These are phyloP conservation scores for Aspergillus thermomutatus DNA, from an alignment of 2,329 filamentous ascomycete species.

Conservation along the genomic window DNA sequence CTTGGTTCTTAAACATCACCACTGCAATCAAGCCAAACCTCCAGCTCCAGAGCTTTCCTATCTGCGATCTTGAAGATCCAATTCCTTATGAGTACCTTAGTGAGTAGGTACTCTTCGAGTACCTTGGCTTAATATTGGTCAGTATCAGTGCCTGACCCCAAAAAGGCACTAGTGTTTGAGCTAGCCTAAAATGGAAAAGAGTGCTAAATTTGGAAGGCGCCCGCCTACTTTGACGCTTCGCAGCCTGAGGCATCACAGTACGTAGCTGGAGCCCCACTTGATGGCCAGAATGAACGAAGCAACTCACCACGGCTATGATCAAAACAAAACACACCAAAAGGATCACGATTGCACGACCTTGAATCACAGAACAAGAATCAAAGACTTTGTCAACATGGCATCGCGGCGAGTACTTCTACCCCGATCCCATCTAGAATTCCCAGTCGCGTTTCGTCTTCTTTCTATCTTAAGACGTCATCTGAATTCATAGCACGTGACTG, in stretches of 20 bases:
- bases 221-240: background rate
- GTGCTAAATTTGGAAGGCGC: background rate
- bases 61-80: background rate
- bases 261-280: background rate
- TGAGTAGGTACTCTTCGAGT: background rate
- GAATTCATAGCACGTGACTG: background rate
- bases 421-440: background rate
- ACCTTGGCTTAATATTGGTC: background rate
- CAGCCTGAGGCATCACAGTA: background rate
- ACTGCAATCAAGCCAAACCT: background rate
- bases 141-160: background rate
- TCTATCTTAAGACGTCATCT: constrained; percentile 4
- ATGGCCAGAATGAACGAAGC: background rate
- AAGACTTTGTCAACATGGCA: constrained; percentile 14
- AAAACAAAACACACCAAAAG: background rate
- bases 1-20: background rate
- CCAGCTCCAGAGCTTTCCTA: background rate
- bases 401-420: constrained; percentile 14
- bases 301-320: too few species aligned
- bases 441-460: background rate
- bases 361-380: background rate
- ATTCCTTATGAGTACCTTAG: too few species aligned
- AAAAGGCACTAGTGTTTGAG: background rate
- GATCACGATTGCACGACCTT: background rate
- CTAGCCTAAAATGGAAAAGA: background rate